Base-by-base conservation (phyloP, 805 yeast genomes). In the Cyberlindnera petersonii region DNA sequence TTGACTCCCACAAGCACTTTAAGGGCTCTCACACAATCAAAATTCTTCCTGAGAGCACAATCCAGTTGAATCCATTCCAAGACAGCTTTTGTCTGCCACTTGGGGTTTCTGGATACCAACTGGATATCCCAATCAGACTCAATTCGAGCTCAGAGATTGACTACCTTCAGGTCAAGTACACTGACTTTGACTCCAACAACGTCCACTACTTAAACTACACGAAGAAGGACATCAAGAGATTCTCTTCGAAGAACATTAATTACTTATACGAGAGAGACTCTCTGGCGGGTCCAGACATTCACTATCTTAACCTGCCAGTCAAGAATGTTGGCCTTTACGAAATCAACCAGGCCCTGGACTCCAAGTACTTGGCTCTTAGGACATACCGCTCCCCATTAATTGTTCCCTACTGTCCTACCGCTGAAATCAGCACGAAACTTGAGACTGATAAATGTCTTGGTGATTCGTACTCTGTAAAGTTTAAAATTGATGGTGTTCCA, bases 31-130 rank as follows among this genome's bases (percentile, higher is more conserved):
- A 86, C 54, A 84, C 89, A 1, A 82, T 93, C 45, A 84, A 89
- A 54, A 84, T 85, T 45, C 66, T 93, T 24, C 98, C 98, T 0
- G 97, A 91, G 61, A 83, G 94, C 31, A 82, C 94, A 0, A 96
- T 94, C 5, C 68, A 71, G 52, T 64, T 93, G 50, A 87, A 89
- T 47, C 96, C 96, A 3, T 74, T 77, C 50, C 75, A 70, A 35
- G 77, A 74, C 21, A 68, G 75, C 5, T 74, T 72, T 44, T 93
- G 98, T 63, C 48, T 83, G 31, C 73, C 74, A 14, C 38, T 50
- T 37, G 58, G 64, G 35, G 42, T 59, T 15, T 42, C 50, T 14
- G 43, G 53, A 44, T 53, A 58, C 24, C 52, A 58, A 11, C 45
- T 72, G 21, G 60, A 66, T 24, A 66, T 88, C 43, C 96, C 98